Evolutionary conservation across 1,284 basidiomycete species (phyloP), one percentile per base, ranked within the genome.

Genomic region (Apiotrichum akiyoshidainum): DNA sequence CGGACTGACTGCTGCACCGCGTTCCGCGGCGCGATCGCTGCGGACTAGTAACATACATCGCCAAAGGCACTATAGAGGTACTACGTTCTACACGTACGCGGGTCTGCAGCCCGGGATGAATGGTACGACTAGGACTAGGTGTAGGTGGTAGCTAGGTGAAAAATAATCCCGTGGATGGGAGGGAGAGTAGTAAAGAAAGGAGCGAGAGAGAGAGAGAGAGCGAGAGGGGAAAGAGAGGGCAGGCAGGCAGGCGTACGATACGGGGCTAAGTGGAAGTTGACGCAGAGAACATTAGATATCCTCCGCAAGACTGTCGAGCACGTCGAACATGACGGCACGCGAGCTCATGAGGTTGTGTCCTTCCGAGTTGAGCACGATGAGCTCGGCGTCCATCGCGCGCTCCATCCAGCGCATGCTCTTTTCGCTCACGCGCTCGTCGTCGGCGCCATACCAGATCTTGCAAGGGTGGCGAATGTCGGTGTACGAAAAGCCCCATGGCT

Each of bases 261-360:
- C 26, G 26, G 26, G 26, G 7, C 26, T n/a, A 31, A 31, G 26
- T 31, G 26, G 7, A 4, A 7, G 37, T 39, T 39, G 37, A 16
- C 3, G 10, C 3, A 39, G 37, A 39, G 16, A 39, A 14, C 2
- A 11, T 21, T 44, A 44, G 16, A 44, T 52, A 46, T 81, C 80
- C 35, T 66, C 64, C 17, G 74, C 74, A 33, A 83, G 72, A 57
- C 73, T 75, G 74, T 95, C 90, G 49, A 97, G 80, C 19, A 92
- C 90, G 64, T 95, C 90, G 40, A 93, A 85, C 68, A 97, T 90
- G 47, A 93, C 89, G 57, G 82, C 82, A 68, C 87, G 87, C 71
- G 86, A 88, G 76, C 91, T 95, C 91, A 98, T 92, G 64, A 98
- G 81, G 48, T 87, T 87, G 76, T 98, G 94, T 67, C 92, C 90